Evolutionary conservation across 2,329 filamentous ascomycete species (phyloP).

Genomic region (Pseudogymnoascus sp.): DNA sequence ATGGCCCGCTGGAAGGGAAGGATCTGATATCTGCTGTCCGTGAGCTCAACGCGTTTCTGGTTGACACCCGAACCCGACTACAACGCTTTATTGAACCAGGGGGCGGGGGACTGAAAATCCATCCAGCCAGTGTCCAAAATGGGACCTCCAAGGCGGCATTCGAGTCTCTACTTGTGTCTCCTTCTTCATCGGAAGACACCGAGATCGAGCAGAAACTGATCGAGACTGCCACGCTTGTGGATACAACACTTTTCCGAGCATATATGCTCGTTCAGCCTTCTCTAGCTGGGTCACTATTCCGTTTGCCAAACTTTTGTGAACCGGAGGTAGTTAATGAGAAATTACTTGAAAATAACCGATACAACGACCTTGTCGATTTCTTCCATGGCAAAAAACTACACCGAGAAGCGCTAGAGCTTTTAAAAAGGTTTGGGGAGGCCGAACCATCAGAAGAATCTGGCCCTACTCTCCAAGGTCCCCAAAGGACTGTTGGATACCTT

Average conservation of each 20-base stretch:
- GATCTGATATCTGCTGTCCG: slow-evolving; percentile 75
- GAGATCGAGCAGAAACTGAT: slow-evolving; percentile 66
- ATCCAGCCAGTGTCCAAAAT: slow-evolving; percentile 33
- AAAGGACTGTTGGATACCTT: slow-evolving; percentile 80
- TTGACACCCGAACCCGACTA: slow-evolving; percentile 66
- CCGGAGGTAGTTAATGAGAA: slow-evolving; percentile 92
- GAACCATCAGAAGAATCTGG: slow-evolving; percentile 43
- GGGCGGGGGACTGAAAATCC: slow-evolving; percentile 51
- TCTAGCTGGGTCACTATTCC: slow-evolving; percentile 82
- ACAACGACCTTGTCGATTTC: slow-evolving; percentile 94
- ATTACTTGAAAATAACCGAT: slow-evolving; percentile 77
- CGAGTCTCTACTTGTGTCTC: slow-evolving; percentile 47
- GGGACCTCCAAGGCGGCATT: slow-evolving; percentile 43
- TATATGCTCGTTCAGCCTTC: slow-evolving; percentile 90
- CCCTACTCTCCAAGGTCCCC: slow-evolving; percentile 65
- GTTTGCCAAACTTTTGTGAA: slow-evolving; percentile 94
- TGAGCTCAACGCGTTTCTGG: slow-evolving; percentile 80
- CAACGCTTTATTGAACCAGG: slow-evolving; percentile 55
- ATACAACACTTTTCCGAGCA: slow-evolving; percentile 87
- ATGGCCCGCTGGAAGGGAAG: slow-evolving; percentile 63
- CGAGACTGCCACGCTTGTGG: slow-evolving; percentile 74
- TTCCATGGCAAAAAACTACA: slow-evolving; percentile 93
- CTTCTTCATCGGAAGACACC: slow-evolving; percentile 31
- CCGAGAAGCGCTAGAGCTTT: slow-evolving; percentile 72
- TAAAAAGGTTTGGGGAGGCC: slow-evolving; percentile 70